These are phyloP conservation scores for Ganoderma sinense DNA, from an alignment of 1,284 basidiomycete genomes.

Conservation along the genomic window DNA sequence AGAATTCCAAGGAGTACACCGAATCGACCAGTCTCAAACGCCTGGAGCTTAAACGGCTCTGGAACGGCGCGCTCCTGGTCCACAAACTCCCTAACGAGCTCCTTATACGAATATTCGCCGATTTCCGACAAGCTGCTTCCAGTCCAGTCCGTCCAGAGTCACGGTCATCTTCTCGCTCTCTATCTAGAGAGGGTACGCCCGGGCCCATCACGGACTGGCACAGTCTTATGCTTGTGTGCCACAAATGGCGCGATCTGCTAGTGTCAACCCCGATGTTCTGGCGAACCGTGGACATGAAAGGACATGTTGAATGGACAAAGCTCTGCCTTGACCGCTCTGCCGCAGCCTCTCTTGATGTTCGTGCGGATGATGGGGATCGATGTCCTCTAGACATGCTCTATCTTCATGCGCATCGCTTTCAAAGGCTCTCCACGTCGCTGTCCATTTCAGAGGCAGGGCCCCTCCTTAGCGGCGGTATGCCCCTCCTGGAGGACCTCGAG, in stretches of 20 bases:
- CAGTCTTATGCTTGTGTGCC: slow-evolving; percentile 16
- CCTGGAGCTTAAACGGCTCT: neutral
- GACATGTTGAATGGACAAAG: neutral
- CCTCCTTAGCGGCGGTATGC: neutral
- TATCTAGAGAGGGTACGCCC: no score
- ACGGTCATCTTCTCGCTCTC: no score
- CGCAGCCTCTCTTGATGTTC: neutral
- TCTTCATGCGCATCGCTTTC: neutral
- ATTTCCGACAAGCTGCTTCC: no score
- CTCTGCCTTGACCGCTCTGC: neutral
- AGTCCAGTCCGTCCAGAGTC: no score
- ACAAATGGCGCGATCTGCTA: slow-evolving; percentile 1
- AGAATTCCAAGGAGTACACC: neutral
- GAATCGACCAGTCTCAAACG: neutral
- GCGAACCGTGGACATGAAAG: neutral
- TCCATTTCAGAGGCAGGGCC: neutral
- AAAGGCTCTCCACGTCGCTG: neutral
- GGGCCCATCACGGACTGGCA: no score
- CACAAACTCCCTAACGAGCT: neutral
- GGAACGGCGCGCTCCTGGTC: neutral
- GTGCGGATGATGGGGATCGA: neutral
- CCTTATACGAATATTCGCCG: neutral
- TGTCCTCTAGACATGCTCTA: neutral
- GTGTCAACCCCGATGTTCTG: slow-evolving; percentile 10
- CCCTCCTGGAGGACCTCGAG: neutral